phyloP scores from a whole-genome alignment of 1,284 basidiomycete genomes.

The Athelia sp. region DNA sequence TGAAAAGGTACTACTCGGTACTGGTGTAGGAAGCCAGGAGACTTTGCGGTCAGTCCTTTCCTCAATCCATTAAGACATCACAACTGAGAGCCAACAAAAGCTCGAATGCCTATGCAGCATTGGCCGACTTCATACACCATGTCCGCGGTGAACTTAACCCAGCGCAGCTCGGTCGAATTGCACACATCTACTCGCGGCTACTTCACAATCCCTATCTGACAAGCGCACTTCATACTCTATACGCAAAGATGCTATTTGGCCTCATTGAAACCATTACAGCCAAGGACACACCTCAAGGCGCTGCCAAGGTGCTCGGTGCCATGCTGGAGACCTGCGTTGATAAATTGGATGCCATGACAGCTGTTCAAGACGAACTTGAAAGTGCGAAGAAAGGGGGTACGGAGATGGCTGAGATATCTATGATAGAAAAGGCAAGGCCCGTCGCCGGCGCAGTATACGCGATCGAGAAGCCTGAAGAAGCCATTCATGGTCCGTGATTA shows the following conservation, averaged over 20 bases:
- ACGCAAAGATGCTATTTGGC: constrained; percentile 91
- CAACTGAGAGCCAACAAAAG: constrained; percentile 31
- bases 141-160: constrained; percentile 81
- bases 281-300: constrained; percentile 68
- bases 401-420: constrained; percentile 38
- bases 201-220: constrained; percentile 88
- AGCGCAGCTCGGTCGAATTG: constrained; percentile 75
- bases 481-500: constrained; percentile 54
- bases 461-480: constrained; percentile 73
- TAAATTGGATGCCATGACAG: constrained; percentile 80
- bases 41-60: constrained; percentile 58
- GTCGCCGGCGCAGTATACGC: constrained; percentile 71
- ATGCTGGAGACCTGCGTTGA: constrained; percentile 87
- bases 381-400: constrained; percentile 43
- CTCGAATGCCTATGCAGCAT: constrained; percentile 69
- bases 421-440: constrained; percentile 79
- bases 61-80: not conserved
- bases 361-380: constrained; percentile 61
- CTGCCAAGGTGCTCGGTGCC: constrained; percentile 62
- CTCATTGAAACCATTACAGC: constrained; percentile 80
- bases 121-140: constrained; percentile 94
- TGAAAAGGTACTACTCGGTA: constrained; percentile 89
- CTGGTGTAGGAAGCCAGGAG: constrained; percentile 78
- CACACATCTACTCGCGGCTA: constrained; percentile 84
- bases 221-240: constrained; percentile 85